phyloP scores from a whole-genome alignment of 306 rosid species.

The Alnus rubra region DNA sequence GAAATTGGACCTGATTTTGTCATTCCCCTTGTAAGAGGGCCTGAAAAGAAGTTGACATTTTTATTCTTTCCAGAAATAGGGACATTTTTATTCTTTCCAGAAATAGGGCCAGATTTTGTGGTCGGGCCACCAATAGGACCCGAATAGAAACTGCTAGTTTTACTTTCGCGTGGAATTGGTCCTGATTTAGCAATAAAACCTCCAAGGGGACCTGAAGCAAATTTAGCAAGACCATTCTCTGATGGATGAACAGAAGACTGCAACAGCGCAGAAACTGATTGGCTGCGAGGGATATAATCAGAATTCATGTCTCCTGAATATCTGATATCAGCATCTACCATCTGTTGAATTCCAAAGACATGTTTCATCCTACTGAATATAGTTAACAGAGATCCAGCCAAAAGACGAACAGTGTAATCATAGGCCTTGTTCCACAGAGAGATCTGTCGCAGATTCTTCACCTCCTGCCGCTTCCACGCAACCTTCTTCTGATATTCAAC shows the following conservation, averaged over 20 bases:
- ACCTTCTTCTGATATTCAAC: conserved; percentile 80
- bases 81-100: conserved; percentile 43
- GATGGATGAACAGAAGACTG: conserved; percentile 60
- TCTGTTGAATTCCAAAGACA: conserved; percentile 68
- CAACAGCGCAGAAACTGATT: conserved; percentile 69
- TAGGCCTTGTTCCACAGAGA: conserved; percentile 89
- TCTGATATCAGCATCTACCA: conserved; percentile 32
- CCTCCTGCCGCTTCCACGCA: conserved; percentile 74
- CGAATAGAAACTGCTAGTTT: conserved; percentile 51
- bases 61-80: conserved; percentile 47
- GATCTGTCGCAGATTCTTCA: conserved; percentile 63
- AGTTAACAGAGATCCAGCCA: conserved; percentile 81
- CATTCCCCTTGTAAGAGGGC: conserved; percentile 60
- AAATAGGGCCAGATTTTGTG: conserved; percentile 56
- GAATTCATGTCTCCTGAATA: conserved; percentile 42
- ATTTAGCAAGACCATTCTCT: conserved; percentile 54
- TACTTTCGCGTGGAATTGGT: conserved; percentile 35
- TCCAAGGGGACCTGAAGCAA: conserved; percentile 90
- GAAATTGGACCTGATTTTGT: conserved; percentile 54
- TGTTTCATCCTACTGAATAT: conserved; percentile 69
- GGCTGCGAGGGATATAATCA: conserved; percentile 58
- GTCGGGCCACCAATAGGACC: conserved; percentile 74
- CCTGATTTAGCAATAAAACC: conserved; percentile 45
- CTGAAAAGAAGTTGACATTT: conserved; percentile 64
- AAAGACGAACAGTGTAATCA: conserved; percentile 63